Conservation (phyloP, 1,284 basidiomycete species). For the Omphalotus olearius region DNA sequence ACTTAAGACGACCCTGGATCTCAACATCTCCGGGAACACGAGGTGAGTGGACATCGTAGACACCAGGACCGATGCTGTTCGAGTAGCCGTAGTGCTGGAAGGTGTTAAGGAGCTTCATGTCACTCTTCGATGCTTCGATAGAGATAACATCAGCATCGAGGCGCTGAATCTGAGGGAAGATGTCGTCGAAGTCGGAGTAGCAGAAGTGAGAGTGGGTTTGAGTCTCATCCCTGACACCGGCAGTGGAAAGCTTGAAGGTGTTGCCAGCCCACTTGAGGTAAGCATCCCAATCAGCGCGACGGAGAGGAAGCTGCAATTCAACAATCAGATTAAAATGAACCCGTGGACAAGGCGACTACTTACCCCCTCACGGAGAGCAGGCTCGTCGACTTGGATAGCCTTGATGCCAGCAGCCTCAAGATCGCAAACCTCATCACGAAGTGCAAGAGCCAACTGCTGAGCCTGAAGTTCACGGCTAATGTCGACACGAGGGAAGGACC, state of each 20-base stretch:
- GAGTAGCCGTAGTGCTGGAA: slow-evolving; percentile 97
- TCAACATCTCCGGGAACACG: slow-evolving; percentile 94
- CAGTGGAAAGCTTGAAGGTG: slow-evolving; percentile 95
- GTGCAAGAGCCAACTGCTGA: slow-evolving; percentile 96
- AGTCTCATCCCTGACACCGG: slow-evolving; percentile 87
- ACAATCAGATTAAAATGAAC: slow-evolving; percentile 10
- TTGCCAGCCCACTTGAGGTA: slow-evolving; percentile 98
- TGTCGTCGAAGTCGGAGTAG: slow-evolving; percentile 95
- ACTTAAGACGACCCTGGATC: slow-evolving; percentile 89
- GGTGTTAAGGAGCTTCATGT: slow-evolving; percentile 94
- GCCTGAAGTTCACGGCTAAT: slow-evolving; percentile 96
- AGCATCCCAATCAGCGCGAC: slow-evolving; percentile 89
- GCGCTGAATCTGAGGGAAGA: slow-evolving; percentile 96
- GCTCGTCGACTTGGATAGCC: slow-evolving; percentile 99
- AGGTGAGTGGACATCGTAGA: slow-evolving; percentile 99
- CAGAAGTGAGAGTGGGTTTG: slow-evolving; percentile 99
- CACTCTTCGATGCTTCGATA: slow-evolving; percentile 97
- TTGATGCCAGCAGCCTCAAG: slow-evolving; percentile 97
- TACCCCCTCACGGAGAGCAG: slow-evolving; percentile 98
- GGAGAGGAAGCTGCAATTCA: slow-evolving; percentile 72
- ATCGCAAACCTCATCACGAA: slow-evolving; percentile 98
- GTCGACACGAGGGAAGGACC: slow-evolving; percentile 99
- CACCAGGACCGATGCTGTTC: slow-evolving; percentile 98
- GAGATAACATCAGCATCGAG: slow-evolving; percentile 99
- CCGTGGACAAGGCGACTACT: slow-evolving; percentile 24